Evolutionary conservation across 176 grass and related monocot genomes (phyloP).

Genomic region (maize (Zea mays)): Zm-B73-REFERENCE-NAM-5.0 NC_050101.1:121722501-121723000

Average conservation of each 20-base stretch:
- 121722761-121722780: not conserved
- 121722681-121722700: not conserved
- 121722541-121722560: not conserved
- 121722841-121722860: slow-evolving; percentile 4
- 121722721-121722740: not conserved
- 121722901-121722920: not conserved
- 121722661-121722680: not conserved
- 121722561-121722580: not conserved
- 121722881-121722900: slow-evolving; percentile 3
- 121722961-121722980: not conserved
- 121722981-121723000: not conserved
- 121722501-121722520: not conserved
- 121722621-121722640: not conserved
- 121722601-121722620: not conserved
- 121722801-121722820: not conserved
- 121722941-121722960: not conserved
- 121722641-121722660: not conserved
- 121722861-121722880: not conserved
- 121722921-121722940: not conserved
- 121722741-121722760: not conserved
- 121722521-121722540: slow-evolving; percentile 26
- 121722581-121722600: not conserved
- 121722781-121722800: slow-evolving; percentile 18
- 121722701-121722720: not conserved
- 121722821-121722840: not conserved